phyloP scores from a whole-genome alignment of 176 grass and related monocot genomes.

The Oryza glaberrima region DNA sequence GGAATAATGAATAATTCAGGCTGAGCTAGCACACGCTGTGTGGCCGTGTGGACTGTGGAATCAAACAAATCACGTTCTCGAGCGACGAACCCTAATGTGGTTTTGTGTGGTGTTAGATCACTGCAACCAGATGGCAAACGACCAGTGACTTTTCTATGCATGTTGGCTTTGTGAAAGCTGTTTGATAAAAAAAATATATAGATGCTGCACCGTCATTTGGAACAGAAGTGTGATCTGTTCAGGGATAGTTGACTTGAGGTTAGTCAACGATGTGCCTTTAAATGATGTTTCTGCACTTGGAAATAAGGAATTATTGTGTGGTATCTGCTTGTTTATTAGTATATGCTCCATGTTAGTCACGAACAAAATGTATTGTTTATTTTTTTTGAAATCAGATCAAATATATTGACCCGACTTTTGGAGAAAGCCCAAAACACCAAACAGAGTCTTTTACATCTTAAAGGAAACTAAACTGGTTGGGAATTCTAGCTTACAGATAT shows the following conservation, averaged over 20 bases:
- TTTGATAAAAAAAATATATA: not conserved
- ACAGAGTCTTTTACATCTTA: no score
- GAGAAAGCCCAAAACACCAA: no score
- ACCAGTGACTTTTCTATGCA: not conserved
- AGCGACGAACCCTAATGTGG: not conserved
- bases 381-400: no score
- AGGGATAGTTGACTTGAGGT: not conserved
- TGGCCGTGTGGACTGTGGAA: constrained; percentile 29
- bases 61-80: constrained; percentile 1
- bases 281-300: not conserved
- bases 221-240: not conserved
- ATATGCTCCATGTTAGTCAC: not conserved
- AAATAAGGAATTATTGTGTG: not conserved
- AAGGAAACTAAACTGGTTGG: no score
- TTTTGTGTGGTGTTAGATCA: not conserved
- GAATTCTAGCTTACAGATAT: no score
- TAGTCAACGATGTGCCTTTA: not conserved
- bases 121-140: not conserved
- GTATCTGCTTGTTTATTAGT: not conserved
- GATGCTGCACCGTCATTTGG: constrained; percentile 22
- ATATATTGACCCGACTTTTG: no score
- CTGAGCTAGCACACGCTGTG: not conserved
- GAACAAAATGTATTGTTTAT: not conserved
- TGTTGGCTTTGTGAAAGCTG: not conserved
- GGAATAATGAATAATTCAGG: not conserved